Base-by-base conservation (phyloP, 2,329 filamentous ascomycete genomes). In the Arthrobotrys megalospora region DNA sequence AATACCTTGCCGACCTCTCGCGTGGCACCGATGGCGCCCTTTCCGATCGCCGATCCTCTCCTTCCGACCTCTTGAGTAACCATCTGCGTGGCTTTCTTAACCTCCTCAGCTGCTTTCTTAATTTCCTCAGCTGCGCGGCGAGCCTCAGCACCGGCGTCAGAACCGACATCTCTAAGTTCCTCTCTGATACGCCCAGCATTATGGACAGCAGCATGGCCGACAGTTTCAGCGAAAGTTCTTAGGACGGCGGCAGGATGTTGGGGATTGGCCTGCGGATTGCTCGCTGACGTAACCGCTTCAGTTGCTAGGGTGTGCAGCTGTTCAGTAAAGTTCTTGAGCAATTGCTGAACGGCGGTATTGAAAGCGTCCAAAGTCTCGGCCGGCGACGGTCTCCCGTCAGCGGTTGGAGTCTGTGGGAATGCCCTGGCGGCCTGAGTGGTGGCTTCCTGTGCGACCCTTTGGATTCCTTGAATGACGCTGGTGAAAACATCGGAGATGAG, bases 191-290 rank as follows among this genome's bases (percentile, higher is more conserved):
- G 76, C n/a, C 69, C 69, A 12, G 69, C 76, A 65, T 79, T 81
- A n/a, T 82, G 80, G 7, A 80, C 63, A 58, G 81, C 81, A 47
- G 80, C 80, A 70, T 82, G 81, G 10, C 81, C 81, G 66, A 82
- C 80, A 5, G 80, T 66, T 55, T 81, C 80, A 43, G 81, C 81
- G 28, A 79, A 79, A n/a, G 62, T 73, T 38, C 76, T 55, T 16
- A 79, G 43, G 10, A 79, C 76, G 24, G 76, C 69, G 8, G 69
- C 76, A 24, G 76, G 76, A 21, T 79, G 76, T 34, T 79, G 67
- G 0, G 76, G 76, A 24, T 73, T 72, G 32, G 76, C 67, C 12
- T 60, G 62, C 2, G 68, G 68, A 36, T 79, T 72, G 28, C 76
- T 52, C 10, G 68, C 76, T 8, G 76, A 79, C 2, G 24, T 41